Percentiles rank a stretch among this genome's conserved stretches.
phyloP scores from a whole-genome alignment of 208 protist species.

The Angomonas deanei region DNA sequence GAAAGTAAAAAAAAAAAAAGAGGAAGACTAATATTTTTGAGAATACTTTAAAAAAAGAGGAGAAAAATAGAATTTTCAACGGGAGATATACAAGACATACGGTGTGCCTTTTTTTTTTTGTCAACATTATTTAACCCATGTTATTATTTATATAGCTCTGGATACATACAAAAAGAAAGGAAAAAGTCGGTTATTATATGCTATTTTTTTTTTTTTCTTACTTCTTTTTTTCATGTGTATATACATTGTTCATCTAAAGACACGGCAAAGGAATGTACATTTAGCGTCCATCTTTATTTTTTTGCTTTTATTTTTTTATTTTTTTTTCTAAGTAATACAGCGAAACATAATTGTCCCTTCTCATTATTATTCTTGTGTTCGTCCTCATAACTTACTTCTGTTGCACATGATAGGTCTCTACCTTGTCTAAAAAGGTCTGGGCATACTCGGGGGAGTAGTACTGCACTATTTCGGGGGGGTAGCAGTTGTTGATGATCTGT shows the following conservation, averaged over 20 bases:
- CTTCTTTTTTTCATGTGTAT: no score
- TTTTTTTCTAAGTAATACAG: no score
- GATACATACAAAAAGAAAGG: not conserved
- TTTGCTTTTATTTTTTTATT: no score
- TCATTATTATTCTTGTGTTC: not conserved
- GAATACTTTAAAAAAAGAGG: slow-evolving; percentile 2
- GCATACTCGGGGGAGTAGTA: slow-evolving; percentile 98
- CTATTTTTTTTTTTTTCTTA: no score
- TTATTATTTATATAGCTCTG: not conserved
- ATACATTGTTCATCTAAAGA: no score
- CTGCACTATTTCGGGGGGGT: slow-evolving; percentile 97
- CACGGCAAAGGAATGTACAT: no score
- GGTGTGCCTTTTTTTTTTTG: no score
- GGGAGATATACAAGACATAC: not conserved
- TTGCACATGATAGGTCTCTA: slow-evolving; percentile 91
- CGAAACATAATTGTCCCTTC: no score
- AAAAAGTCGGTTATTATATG: no score
- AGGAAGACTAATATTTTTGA: no score
- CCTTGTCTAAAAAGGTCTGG: slow-evolving; percentile 94
- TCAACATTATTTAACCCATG: no score
- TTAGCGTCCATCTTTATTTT: no score
- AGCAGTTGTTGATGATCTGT: slow-evolving; percentile 96
- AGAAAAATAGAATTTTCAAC: slow-evolving; percentile 2
- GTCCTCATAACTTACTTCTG: slow-evolving; percentile 54
- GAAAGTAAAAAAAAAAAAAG: not conserved